Evolutionary conservation across 768 basidiomycete species (phyloP).

Genomic region (Holtermanniella nyarrowii): DNA sequence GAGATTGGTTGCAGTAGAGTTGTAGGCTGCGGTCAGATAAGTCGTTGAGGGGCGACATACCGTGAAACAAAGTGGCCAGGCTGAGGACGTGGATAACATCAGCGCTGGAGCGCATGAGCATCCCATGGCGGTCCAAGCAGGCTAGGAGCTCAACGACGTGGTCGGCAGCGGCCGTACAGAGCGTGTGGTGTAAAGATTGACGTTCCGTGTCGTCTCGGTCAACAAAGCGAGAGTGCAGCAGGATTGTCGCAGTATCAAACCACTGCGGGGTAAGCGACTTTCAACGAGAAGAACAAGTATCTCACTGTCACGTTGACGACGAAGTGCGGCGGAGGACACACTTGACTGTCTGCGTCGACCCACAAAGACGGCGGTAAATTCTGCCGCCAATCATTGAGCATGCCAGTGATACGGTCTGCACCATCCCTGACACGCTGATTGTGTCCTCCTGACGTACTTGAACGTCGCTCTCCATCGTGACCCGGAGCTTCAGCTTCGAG

Average conservation of each 20-base stretch:
- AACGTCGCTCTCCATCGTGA: neutral
- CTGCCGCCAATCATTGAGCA: constrained; percentile 14
- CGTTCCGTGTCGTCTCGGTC: constrained; percentile 4
- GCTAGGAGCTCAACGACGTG: constrained; percentile 17
- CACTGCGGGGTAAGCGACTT: constrained; percentile 11
- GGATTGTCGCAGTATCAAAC: constrained; percentile 23
- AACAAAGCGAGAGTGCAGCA: constrained; percentile 24
- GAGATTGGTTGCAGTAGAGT: constrained; percentile 15
- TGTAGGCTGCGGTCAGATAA: constrained; percentile 13
- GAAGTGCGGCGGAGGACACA: constrained; percentile 22
- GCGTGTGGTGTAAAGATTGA: constrained; percentile 5
- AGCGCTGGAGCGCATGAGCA: constrained; percentile 18
- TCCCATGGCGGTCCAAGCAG: constrained; percentile 13
- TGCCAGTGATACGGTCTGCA: neutral
- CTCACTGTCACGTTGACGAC: constrained; percentile 24
- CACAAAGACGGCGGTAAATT: constrained; percentile 8
- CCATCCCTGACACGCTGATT: neutral
- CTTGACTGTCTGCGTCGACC: constrained; percentile 3
- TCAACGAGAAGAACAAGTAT: neutral
- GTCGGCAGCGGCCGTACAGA: constrained; percentile 27
- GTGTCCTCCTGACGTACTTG: constrained; percentile 3
- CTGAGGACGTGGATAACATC: constrained; percentile 29
- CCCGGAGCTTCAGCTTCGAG: constrained; percentile 14
- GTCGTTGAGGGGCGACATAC: constrained; percentile 3
- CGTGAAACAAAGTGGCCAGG: constrained; percentile 25